phyloP scores from a whole-genome alignment of 495 filamentous ascomycete genomes.

The Geoglossum glabrum region DNA sequence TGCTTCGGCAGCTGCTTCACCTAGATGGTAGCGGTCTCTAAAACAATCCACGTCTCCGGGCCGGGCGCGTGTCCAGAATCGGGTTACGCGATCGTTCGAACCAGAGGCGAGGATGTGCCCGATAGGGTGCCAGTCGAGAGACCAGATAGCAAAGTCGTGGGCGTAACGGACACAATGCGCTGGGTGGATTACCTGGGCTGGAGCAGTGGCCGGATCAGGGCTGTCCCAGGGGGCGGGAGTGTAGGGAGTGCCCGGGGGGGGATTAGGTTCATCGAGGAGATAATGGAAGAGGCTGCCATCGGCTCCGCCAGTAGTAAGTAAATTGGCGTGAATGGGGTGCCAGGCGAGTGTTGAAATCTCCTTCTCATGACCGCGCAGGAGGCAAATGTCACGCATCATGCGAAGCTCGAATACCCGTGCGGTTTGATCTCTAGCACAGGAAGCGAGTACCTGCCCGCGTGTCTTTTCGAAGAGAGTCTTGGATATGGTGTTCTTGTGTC shows the following conservation, averaged over 20 bases:
- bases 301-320: conserved; percentile 77
- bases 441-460: conserved; percentile 67
- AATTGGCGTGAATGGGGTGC: conserved; percentile 76
- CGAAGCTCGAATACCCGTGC: conserved; percentile 84
- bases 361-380: conserved; percentile 83
- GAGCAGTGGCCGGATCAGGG: conserved; percentile 52
- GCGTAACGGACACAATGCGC: conserved; percentile 69
- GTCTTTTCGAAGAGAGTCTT: conserved; percentile 71
- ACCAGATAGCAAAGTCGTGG: conserved; percentile 90
- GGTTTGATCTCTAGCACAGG: conserved; percentile 78
- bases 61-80: conserved; percentile 81
- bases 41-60: conserved; percentile 69
- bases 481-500: conserved; percentile 92
- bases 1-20: conserved; percentile 77
- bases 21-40: conserved; percentile 85
- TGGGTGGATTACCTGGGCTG: conserved; percentile 71
- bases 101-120: conserved; percentile 97
- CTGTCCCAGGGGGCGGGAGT: conserved; percentile 67
- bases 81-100: conserved; percentile 87
- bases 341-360: conserved; percentile 81
- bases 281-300: conserved; percentile 86
- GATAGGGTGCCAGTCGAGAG: conserved; percentile 87
- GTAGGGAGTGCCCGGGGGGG: conserved; percentile 42
- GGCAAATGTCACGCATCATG: conserved; percentile 93
- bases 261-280: conserved; percentile 76